phyloP scores from a whole-genome alignment of 2,329 filamentous ascomycete genomes.

The Xylaria multiplex region DNA sequence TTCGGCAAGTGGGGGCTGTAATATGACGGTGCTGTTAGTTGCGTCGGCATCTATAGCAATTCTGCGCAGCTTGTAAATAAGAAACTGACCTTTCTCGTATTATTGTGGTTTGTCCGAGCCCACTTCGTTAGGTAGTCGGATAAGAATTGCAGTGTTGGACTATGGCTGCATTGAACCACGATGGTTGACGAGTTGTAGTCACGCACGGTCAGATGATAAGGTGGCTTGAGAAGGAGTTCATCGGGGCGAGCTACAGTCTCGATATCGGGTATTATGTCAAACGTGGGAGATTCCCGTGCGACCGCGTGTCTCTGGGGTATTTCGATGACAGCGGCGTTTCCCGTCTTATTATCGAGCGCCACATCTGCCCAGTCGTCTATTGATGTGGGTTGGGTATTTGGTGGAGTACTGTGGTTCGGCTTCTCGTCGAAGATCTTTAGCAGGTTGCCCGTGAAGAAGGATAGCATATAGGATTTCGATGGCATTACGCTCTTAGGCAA shows the following conservation, averaged over 20 bases:
- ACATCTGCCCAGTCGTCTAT: constrained; percentile 59
- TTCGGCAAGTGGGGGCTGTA: constrained; percentile 55
- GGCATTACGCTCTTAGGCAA: constrained; percentile 51
- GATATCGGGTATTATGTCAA: constrained; percentile 54
- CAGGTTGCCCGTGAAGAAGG: constrained; percentile 51
- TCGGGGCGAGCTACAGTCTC: constrained; percentile 58
- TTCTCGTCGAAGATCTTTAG: constrained; percentile 51
- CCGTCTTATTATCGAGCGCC: constrained; percentile 47
- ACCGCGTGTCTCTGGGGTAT: background rate
- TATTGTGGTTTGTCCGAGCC: constrained; percentile 56
- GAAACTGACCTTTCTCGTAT: constrained; percentile 40
- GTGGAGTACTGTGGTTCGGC: background rate
- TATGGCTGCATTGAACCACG: constrained; percentile 60
- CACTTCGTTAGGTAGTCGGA: constrained; percentile 59
- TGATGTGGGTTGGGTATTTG: constrained; percentile 3
- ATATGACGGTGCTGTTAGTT: background rate
- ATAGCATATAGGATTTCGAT: constrained; percentile 50
- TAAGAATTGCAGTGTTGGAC: constrained; percentile 56
- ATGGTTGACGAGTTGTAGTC: constrained; percentile 48
- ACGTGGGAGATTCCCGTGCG: constrained; percentile 9
- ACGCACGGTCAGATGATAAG: constrained; percentile 58
- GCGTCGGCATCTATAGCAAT: background rate
- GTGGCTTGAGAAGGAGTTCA: constrained; percentile 58
- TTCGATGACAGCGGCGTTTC: constrained; percentile 39
- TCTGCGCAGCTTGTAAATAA: background rate